Evolutionary conservation across 768 basidiomycete species (phyloP).

Genomic region (Phylloporus rhodoxanthus): DNA sequence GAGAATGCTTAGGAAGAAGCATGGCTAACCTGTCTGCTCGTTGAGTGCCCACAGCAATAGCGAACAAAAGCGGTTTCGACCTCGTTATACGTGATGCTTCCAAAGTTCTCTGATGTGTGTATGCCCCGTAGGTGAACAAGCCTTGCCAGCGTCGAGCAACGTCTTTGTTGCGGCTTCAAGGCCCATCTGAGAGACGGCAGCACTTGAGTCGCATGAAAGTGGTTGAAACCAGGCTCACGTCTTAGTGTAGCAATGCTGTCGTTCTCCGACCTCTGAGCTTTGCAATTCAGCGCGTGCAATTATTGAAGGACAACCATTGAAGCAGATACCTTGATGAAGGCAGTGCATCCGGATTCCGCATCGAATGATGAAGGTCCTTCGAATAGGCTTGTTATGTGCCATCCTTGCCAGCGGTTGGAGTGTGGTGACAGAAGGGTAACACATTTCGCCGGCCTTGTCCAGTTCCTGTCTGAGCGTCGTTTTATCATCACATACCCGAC

Average conservation of each 20-base stretch:
- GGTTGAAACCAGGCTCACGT: constrained; percentile 38
- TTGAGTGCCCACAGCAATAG: constrained; percentile 77
- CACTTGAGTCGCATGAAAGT: neutral
- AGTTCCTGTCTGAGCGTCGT: too few species aligned
- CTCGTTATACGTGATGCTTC: constrained; percentile 78
- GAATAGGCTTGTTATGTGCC: neutral
- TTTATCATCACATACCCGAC: too few species aligned
- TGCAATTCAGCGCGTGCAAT: neutral
- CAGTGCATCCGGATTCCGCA: constrained; percentile 71
- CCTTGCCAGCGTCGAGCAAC: constrained; percentile 67
- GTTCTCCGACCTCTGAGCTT: constrained; percentile 63
- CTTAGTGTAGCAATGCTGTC: too few species aligned
- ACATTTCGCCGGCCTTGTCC: too few species aligned
- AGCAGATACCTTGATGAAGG: constrained; percentile 62
- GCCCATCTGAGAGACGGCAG: constrained; percentile 53
- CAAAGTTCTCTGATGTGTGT: neutral
- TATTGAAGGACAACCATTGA: too few species aligned
- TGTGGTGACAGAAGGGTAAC: neutral
- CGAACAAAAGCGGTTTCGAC: constrained; percentile 72
- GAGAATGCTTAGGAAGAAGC: neutral
- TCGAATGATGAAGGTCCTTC: constrained; percentile 57
- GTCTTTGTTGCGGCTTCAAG: constrained; percentile 85
- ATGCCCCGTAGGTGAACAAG: neutral
- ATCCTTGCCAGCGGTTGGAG: neutral
- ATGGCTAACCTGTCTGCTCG: constrained; percentile 59